Evolutionary conservation across 306 rosid genomes (phyloP), one percentile per base, ranked within the genome.

Genomic region (Alnus glutinosa): DNA sequence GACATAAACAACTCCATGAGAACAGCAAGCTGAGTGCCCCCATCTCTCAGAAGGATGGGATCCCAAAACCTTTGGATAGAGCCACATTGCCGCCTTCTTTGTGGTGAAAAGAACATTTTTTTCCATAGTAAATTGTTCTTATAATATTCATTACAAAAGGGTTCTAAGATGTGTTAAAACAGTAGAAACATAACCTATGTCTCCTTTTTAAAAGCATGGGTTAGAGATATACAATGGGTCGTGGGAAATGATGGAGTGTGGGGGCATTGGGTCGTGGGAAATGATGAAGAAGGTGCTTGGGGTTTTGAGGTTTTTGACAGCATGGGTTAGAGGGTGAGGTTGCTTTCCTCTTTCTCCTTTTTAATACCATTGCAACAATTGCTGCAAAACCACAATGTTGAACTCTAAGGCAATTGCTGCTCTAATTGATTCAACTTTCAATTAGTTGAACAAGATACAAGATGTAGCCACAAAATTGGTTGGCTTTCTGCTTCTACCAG

Each of bases 1-100:
- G 69, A 93, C 83, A 85, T 90, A 93, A 83, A 93, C 86, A 76
- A 82, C 79, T 63, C 97, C 92, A 28, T 77, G 85, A 73, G 90
- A 87, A 80, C 73, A 88, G 73, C 97, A 93, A 87, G 98, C 91
- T 74, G 99, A 87, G 87, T 95, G 99, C 72, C 99, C 99, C 99
- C 99, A 95, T 95, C 99, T 84, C 78, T 93, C 97, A 81, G 97
- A 88, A 83, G 97, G 98, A 77, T 83, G 88, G 51, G 83, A 91
- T 55, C 96, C 93, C 90, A 88, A 70, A 63, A 88, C 92, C 79
- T 90, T 93, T 18, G 99, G 99, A 83, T 90, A 90, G 74, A 93
- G 86, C 99, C 99, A 95, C 98, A 93, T 95, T 95, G 99, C 91
- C 86, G 88, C 91, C 88, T 84, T 90, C 88, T 82, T 90, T 1